Evolutionary conservation across 805 yeast genomes (phyloP), one percentile per base, ranked within the genome.

Genomic region (Spathaspora passalidarum): DNA sequence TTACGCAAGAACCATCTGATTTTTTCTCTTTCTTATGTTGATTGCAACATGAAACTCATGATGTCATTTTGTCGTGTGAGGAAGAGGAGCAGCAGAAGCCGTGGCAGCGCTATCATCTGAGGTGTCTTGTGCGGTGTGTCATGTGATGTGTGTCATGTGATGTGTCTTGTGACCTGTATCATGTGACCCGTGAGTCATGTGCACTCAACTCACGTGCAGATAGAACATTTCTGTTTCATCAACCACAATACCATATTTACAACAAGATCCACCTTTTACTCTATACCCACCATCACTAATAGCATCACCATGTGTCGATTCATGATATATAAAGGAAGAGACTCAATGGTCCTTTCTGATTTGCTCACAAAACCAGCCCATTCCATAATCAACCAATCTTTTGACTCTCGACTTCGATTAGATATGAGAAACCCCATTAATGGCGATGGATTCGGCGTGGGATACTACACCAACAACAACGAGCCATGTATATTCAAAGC

Each of bases 391-490:
- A 92, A 92, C 63, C 99, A 94, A 61, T 88, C 96, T 2, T 94
- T 87, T 59, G 99, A 94, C 62, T 83, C 94, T 35, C 68, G 99
- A 41, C 73, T 94, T 34, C 75, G 99, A 46, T 73, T 94, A 14
- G 98, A 94, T 59, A 84, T 82, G 68, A 72, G 95, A 53, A 80
- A 96, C 43, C 98, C 99, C 1, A 88, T 94, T 55, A 94, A 94
- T 62, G 99, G 99, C 36, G 99, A 94, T 65, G 99, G 99, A 0
- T 94, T 94, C 64, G 99, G 99, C 1, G 92, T 94, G 18, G 98
- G 98, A 0, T 94, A 94, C 67, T 94, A 94, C 44, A 57, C 69
- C 7, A 51, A 62, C 10, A 56, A 55, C 36, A 79, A 81, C 37
- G 87, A 89, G 1, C 98, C 99, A 20, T 94, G 98, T 65, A 78